Conservation (phyloP, 176 grass and related monocot genomes). For the Metroxylon sagu region DNA sequence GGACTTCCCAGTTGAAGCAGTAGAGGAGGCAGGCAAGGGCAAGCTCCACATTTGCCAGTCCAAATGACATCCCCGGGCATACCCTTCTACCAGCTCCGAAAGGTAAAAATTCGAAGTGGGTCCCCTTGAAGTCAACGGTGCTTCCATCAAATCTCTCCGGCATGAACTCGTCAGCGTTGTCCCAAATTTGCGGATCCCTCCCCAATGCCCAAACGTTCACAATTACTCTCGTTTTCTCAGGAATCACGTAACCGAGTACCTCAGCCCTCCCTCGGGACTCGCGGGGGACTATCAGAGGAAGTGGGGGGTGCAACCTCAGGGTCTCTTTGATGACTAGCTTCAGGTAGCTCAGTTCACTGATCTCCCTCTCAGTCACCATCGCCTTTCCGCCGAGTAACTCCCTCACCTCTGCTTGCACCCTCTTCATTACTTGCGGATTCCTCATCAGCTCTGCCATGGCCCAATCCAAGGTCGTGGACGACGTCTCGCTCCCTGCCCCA, state of each 20-base stretch:
- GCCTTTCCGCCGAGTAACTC: constrained; percentile 4
- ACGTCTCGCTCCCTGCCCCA: too few species aligned
- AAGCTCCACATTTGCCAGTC: too few species aligned
- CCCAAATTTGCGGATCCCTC: background rate
- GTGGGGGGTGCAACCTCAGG: constrained; percentile 28
- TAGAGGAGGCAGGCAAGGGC: too few species aligned
- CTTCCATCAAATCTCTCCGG: too few species aligned
- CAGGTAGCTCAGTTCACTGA: constrained; percentile 17
- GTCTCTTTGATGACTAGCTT: constrained; percentile 29
- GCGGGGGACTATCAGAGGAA: constrained; percentile 15
- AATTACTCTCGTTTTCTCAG: constrained; percentile 21
- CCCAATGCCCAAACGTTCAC: constrained; percentile 28
- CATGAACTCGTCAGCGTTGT: background rate
- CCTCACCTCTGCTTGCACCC: constrained; percentile 10
- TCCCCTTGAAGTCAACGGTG: too few species aligned
- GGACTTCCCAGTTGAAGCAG: too few species aligned
- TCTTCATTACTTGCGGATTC: too few species aligned
- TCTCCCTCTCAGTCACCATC: constrained; percentile 6
- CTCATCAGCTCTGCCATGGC: too few species aligned
- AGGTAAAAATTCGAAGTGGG: too few species aligned
- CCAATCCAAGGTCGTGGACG: too few species aligned
- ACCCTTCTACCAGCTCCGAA: too few species aligned
- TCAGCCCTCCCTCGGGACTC: constrained; percentile 9
- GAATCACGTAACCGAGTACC: constrained; percentile 25
- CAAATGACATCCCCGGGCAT: too few species aligned